Conservation (phyloP, 306 rosid genomes). For the Carpinus viminea region DNA sequence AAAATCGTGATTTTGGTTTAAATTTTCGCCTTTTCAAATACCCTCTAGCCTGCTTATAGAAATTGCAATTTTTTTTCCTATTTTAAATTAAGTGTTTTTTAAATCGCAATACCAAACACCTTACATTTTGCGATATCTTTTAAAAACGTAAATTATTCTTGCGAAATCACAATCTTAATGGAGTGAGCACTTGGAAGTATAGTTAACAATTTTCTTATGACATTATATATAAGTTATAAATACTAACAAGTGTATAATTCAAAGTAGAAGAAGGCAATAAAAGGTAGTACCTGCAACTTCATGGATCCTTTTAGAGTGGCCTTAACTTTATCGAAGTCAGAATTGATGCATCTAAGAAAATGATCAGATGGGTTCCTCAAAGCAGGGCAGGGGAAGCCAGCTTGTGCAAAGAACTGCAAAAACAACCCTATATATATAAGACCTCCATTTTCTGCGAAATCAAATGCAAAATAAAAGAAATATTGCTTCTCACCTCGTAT, state of each 20-base stretch:
- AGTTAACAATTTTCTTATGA: no score
- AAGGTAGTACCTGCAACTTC: slow-evolving; percentile 67
- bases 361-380: slow-evolving; percentile 98
- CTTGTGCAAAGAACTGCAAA: slow-evolving; percentile 90
- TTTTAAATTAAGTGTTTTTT: no score
- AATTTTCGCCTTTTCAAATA: no score
- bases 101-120: no score
- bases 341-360: slow-evolving; percentile 88
- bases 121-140: no score
- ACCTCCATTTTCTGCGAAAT: slow-evolving; percentile 6
- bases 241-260: neutral
- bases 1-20: no score
- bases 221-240: no score
- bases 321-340: slow-evolving; percentile 93
- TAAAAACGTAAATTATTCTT: no score
- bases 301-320: slow-evolving; percentile 88
- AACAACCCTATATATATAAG: neutral
- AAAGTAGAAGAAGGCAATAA: neutral
- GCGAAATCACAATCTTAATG: no score
- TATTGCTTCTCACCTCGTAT: slow-evolving; percentile 58
- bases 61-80: no score
- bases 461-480: neutral
- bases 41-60: no score
- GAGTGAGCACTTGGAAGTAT: no score
- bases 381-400: slow-evolving; percentile 98